phyloP scores from a whole-genome alignment of 495 filamentous ascomycete species.

The Cladorrhinum samala region DNA sequence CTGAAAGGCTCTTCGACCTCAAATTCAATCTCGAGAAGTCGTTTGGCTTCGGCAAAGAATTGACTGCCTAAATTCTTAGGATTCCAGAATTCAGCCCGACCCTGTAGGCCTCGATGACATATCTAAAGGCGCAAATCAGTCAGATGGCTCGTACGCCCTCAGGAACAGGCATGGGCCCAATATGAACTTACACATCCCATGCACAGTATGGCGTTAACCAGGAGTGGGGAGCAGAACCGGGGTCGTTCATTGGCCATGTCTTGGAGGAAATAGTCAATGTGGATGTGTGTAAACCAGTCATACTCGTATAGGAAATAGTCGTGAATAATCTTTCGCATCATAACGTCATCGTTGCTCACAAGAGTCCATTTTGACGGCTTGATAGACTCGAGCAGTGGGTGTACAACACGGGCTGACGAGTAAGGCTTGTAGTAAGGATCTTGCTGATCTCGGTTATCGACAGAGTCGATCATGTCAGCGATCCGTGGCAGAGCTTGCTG shows the following conservation, averaged over 20 bases:
- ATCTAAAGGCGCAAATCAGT: too few relatives aligned
- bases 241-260: conserved; percentile 26
- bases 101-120: conserved; percentile 23
- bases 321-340: conserved; percentile 30
- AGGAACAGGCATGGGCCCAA: too few relatives aligned
- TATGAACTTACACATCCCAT: conserved; percentile 33
- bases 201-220: conserved; percentile 34
- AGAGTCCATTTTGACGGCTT: conserved; percentile 32
- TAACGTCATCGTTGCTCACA: conserved; percentile 27
- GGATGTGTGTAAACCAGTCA: conserved; percentile 29
- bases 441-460: conserved; percentile 11
- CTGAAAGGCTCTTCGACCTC: conserved; percentile 10
- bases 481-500: not conserved
- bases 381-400: conserved; percentile 26
- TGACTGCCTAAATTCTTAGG: conserved; percentile 31
- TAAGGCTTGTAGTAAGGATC: conserved; percentile 34
- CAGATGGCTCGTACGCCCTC: too few relatives aligned
- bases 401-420: conserved; percentile 25
- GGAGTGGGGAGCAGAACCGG: conserved; percentile 32
- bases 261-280: conserved; percentile 34
- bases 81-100: conserved; percentile 33
- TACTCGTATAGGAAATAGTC: conserved; percentile 36
- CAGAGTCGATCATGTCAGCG: conserved; percentile 10
- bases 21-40: conserved; percentile 32
- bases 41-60: conserved; percentile 35